A percentile compares a stretch with the other conserved stretches of the same genome.
phyloP scores from a whole-genome alignment of 2,329 filamentous ascomycete species.

The Neodidymelliopsis sp. region DNA sequence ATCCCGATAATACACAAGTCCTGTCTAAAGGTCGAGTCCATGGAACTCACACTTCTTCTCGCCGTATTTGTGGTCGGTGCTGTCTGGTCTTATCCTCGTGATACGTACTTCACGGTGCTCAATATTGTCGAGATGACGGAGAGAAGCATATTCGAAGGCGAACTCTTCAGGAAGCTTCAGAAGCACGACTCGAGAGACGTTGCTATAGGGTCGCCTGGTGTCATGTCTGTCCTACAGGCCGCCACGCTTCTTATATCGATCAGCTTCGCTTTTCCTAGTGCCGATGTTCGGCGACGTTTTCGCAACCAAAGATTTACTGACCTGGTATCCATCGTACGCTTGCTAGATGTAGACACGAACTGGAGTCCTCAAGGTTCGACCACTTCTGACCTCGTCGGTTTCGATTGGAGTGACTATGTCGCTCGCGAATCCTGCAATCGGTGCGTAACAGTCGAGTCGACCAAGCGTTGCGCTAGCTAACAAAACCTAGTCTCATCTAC shows the following conservation, averaged over 20 bases:
- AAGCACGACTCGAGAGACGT: not conserved
- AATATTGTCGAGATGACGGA: not conserved
- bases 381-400: not conserved
- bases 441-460: too few species aligned
- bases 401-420: not conserved
- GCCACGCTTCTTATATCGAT: slow-evolving; percentile 6
- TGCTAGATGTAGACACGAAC: not conserved
- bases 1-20: slow-evolving; percentile 1
- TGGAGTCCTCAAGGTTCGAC: not conserved
- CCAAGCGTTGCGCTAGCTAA: too few species aligned
- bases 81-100: slow-evolving; percentile 7
- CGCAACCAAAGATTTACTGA: not conserved
- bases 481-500: slow-evolving; percentile 1
- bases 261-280: slow-evolving; percentile 2
- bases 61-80: slow-evolving; percentile 1
- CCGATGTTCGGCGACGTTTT: not conserved
- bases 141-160: not conserved
- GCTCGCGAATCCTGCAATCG: not conserved
- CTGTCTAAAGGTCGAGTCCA: not conserved
- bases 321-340: not conserved
- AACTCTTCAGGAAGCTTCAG: not conserved
- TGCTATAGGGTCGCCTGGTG: not conserved
- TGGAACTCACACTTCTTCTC: not conserved
- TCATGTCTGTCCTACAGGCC: not conserved
- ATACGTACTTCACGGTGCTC: slow-evolving; percentile 8